Evolutionary conservation across 2,329 filamentous ascomycete species (phyloP).

Genomic region (Aspergillus felis): DNA sequence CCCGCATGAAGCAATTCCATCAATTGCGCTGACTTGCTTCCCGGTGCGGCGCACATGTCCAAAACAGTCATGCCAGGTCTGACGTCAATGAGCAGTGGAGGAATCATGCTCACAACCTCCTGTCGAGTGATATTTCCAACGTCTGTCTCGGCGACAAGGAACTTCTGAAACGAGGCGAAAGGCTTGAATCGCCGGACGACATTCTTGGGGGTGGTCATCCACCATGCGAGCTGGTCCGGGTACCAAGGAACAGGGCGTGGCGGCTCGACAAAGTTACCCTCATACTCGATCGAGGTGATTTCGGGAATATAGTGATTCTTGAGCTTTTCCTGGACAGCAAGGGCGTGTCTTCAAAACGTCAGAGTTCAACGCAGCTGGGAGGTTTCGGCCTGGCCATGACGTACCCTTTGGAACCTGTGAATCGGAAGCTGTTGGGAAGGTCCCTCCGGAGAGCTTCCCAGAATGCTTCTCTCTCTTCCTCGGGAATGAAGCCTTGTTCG

Average conservation of each 20-base stretch:
- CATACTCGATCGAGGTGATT: constrained; percentile 78
- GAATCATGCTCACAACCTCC: constrained; percentile 98
- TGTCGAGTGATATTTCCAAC: constrained; percentile 97
- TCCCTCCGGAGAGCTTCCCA: constrained; percentile 81
- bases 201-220: constrained; percentile 97
- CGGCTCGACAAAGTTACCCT: constrained; percentile 76
- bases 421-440: constrained; percentile 94
- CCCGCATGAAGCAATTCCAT: constrained; percentile 91
- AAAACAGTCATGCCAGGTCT: constrained; percentile 87
- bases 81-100: constrained; percentile 86
- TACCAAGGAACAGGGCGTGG: constrained; percentile 86
- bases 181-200: constrained; percentile 89
- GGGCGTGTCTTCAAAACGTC: constrained; percentile 64
- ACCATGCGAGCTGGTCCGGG: constrained; percentile 91
- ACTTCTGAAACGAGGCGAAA: constrained; percentile 94
- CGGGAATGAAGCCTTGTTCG: constrained; percentile 67
- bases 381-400: constrained; percentile 18
- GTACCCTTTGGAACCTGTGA: constrained; percentile 90
- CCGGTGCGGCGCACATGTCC: constrained; percentile 93
- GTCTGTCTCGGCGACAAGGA: constrained; percentile 92
- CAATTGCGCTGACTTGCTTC: constrained; percentile 93
- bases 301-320: constrained; percentile 86
- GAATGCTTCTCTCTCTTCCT: constrained; percentile 74
- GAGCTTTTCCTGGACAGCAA: constrained; percentile 83
- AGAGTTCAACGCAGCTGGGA: not conserved